Percentiles rank a stretch among this genome's conserved stretches.
These are phyloP conservation scores for Parathielavia hyrcaniae DNA, from an alignment of 495 filamentous ascomycete species.

Conservation along the genomic window DNA sequence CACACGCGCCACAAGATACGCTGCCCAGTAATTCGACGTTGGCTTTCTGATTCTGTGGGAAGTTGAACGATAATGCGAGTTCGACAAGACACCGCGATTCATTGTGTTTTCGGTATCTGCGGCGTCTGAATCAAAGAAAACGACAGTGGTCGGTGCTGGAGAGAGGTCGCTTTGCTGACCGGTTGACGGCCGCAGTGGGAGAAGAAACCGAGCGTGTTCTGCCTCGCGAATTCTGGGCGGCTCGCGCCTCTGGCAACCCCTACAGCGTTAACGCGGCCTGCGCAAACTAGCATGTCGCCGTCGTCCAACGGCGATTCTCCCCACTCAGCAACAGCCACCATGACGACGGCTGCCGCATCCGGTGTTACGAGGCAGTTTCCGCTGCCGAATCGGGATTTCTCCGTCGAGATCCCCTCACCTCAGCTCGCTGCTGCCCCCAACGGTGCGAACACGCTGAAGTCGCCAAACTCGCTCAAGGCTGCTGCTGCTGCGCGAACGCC, in stretches of 20 bases:
- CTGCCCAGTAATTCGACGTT: conserved; percentile 1
- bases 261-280: not conserved
- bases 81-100: conserved; percentile 13
- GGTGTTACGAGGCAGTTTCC: conserved; percentile 40
- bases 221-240: not conserved
- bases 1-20: not conserved
- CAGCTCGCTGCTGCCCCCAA: conserved; percentile 37
- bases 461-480: conserved; percentile 44
- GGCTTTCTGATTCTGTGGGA: not conserved
- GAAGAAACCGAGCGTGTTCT: not conserved
- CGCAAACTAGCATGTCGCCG: conserved; percentile 38
- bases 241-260: not conserved
- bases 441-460: conserved; percentile 45
- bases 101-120: conserved; percentile 15
- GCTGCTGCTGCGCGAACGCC: conserved; percentile 32
- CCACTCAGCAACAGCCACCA: conserved; percentile 38
- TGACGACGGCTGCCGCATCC: conserved; percentile 29
- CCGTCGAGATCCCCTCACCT: conserved; percentile 44
- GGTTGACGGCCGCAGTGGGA: not conserved
- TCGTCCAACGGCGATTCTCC: conserved; percentile 49
- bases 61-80: conserved; percentile 24
- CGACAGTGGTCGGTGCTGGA: conserved; percentile 4
- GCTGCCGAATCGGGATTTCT: conserved; percentile 43
- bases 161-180: conserved; percentile 9
- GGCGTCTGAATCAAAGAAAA: conserved; percentile 15